Percentiles rank a stretch among this genome's conserved stretches.
Evolutionary conservation across 1,284 basidiomycete species (phyloP).

Genomic region (Sanguinoderma infundibulare): DNA sequence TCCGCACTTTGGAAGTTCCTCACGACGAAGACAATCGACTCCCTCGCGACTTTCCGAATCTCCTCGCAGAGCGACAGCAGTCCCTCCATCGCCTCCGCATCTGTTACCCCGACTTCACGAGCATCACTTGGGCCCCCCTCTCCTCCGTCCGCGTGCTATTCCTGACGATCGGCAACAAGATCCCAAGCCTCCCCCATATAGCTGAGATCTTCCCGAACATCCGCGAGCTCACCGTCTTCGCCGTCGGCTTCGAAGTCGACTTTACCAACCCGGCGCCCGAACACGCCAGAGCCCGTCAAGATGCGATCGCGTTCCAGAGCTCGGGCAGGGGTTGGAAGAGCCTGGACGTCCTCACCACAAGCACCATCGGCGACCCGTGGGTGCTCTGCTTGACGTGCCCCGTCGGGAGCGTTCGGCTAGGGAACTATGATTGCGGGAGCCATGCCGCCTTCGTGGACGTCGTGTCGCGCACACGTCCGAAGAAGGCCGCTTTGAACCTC

Average conservation of each 20-base stretch:
- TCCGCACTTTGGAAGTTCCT: background rate
- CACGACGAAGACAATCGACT: background rate
- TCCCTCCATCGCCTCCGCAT: slow-evolving; percentile 3
- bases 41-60: background rate
- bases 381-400: slow-evolving; percentile 4
- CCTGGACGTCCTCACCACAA: background rate
- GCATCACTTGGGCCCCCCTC: background rate
- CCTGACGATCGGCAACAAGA: background rate
- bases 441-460: background rate
- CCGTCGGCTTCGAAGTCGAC: background rate
- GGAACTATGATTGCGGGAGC: background rate
- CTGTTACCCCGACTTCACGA: background rate
- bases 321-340: slow-evolving; percentile 7
- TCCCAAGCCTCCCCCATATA: background rate
- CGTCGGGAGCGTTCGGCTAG: slow-evolving; percentile 1
- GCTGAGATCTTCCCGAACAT: slow-evolving; percentile 10
- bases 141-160: slow-evolving; percentile 5
- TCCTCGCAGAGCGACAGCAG: background rate
- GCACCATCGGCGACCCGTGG: slow-evolving; percentile 1
- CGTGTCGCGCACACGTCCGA: slow-evolving; percentile 7
- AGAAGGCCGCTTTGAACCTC: background rate
- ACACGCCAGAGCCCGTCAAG: background rate
- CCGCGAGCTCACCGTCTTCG: slow-evolving; percentile 7
- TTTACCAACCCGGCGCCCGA: background rate
- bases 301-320: slow-evolving; percentile 1